These are phyloP conservation scores for Yamadazyma olivae DNA, from an alignment of 805 yeast genomes.

Conservation along the genomic window DNA sequence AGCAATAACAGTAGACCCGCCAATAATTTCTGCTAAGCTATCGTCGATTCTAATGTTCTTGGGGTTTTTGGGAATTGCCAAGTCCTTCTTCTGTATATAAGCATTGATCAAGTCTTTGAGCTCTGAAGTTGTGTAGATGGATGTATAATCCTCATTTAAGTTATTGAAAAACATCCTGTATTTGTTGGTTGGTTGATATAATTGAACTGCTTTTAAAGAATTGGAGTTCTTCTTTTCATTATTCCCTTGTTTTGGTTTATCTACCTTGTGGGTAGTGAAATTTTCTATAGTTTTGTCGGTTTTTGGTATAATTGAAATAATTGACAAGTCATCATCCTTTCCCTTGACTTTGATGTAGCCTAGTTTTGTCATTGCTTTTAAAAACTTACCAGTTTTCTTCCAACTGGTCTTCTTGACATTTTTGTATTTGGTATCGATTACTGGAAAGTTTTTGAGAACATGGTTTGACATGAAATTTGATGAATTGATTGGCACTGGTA, in stretches of 20 bases:
- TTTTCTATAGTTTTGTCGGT: conserved; percentile 47
- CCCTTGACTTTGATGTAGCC: conserved; percentile 72
- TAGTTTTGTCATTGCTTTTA: conserved; percentile 82
- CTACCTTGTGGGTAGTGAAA: conserved; percentile 60
- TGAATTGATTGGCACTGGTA: conserved; percentile 65
- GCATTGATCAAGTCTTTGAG: conserved; percentile 49
- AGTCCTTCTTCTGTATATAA: conserved; percentile 53
- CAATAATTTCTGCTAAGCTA: conserved; percentile 42
- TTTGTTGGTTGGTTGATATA: conserved; percentile 56
- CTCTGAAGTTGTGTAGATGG: conserved; percentile 52
- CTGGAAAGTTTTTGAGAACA: conserved; percentile 71
- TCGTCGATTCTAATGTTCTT: conserved; percentile 56
- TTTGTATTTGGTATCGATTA: conserved; percentile 49
- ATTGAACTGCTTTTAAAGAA: conserved; percentile 29
- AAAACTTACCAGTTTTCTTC: conserved; percentile 83
- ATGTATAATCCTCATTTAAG: conserved; percentile 31
- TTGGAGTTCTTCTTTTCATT: conserved; percentile 18
- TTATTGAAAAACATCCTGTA: conserved; percentile 47
- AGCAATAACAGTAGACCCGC: conserved; percentile 22
- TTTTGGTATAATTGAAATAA: conserved; percentile 48
- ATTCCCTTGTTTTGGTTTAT: conserved; percentile 13
- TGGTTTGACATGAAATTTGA: conserved; percentile 74
- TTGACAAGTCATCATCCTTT: conserved; percentile 74
- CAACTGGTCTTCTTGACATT: conserved; percentile 79
- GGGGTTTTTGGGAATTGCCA: conserved; percentile 52